Percentiles rank a stretch among this genome's conserved stretches.
phyloP scores from a whole-genome alignment of 2,329 filamentous ascomycete genomes.

The Mariannaea sp. region DNA sequence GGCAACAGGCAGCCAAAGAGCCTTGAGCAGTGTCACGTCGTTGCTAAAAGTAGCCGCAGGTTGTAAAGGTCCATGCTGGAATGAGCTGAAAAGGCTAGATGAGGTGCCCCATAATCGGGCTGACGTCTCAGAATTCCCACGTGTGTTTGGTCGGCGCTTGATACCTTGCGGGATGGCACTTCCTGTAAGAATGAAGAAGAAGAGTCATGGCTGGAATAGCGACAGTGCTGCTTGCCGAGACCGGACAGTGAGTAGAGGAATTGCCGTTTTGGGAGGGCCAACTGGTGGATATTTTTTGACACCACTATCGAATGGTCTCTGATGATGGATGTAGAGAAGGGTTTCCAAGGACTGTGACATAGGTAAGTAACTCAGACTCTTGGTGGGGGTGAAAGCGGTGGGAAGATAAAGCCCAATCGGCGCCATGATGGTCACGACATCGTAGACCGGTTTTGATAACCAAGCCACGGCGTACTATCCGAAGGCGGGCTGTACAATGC shows the following conservation, averaged over 20 bases:
- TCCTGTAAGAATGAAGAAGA: too few species aligned
- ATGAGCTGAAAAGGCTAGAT: conserved; percentile 10
- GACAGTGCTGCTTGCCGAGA: conserved; percentile 18
- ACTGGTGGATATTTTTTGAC: conserved; percentile 1
- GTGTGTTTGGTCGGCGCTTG: not conserved
- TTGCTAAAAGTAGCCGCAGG: conserved; percentile 13
- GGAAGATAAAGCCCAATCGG: too few species aligned
- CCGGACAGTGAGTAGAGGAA: conserved; percentile 15
- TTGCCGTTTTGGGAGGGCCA: not conserved
- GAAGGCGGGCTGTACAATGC: not conserved
- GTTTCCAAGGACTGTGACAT: too few species aligned
- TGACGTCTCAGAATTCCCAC: conserved; percentile 5
- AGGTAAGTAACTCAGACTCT: too few species aligned
- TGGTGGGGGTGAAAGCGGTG: conserved; percentile 7
- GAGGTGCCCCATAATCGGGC: conserved; percentile 2
- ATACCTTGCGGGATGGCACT: not conserved
- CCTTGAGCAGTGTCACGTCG: conserved; percentile 12
- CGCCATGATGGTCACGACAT: conserved; percentile 1
- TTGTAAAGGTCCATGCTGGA: conserved; percentile 1
- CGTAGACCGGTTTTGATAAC: not conserved
- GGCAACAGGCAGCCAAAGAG: not conserved
- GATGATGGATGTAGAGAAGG: not conserved
- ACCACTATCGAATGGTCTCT: conserved; percentile 6
- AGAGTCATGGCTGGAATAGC: not conserved
- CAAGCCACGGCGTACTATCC: conserved; percentile 5